Evolutionary conservation across 1,284 basidiomycete genomes (phyloP).

Genomic region (Phaffia rhodozyma): DNA sequence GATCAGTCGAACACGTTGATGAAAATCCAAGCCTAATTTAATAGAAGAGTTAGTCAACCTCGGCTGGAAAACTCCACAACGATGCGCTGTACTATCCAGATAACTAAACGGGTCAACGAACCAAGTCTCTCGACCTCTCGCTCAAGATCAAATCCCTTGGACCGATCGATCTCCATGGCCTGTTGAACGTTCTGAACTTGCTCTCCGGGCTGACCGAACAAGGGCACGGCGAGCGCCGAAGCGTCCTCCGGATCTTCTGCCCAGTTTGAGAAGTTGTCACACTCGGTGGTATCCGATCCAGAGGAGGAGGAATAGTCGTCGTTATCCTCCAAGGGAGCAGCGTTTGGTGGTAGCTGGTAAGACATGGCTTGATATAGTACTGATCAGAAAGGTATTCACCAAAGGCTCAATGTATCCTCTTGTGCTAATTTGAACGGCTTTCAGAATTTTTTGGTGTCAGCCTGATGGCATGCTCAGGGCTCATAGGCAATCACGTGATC

Average conservation of each 20-base stretch:
- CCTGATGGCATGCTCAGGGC: too few species aligned
- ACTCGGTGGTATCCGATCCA: background rate
- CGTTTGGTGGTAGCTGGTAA: too few species aligned
- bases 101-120: background rate
- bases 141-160: conserved; percentile 23
- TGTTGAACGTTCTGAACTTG: background rate
- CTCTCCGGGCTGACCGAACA: conserved; percentile 7
- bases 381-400: too few species aligned
- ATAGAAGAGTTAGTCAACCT: background rate
- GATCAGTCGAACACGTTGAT: conserved; percentile 64
- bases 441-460: too few species aligned
- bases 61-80: background rate
- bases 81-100: background rate
- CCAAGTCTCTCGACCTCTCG: conserved; percentile 22
- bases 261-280: conserved; percentile 4
- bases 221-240: background rate
- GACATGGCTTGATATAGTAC: too few species aligned
- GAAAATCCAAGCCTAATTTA: conserved; percentile 45
- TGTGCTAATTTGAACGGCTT: too few species aligned
- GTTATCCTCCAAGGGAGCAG: conserved; percentile 2
- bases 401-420: too few species aligned
- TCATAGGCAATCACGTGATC: too few species aligned
- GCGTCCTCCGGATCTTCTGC: background rate
- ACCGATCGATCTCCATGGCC: background rate
- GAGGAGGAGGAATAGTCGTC: conserved; percentile 20